Percentiles rank a stretch among this genome's conserved stretches.
Conservation (phyloP, 768 basidiomycete species). For the Hebeloma cylindrosporum region DNA sequence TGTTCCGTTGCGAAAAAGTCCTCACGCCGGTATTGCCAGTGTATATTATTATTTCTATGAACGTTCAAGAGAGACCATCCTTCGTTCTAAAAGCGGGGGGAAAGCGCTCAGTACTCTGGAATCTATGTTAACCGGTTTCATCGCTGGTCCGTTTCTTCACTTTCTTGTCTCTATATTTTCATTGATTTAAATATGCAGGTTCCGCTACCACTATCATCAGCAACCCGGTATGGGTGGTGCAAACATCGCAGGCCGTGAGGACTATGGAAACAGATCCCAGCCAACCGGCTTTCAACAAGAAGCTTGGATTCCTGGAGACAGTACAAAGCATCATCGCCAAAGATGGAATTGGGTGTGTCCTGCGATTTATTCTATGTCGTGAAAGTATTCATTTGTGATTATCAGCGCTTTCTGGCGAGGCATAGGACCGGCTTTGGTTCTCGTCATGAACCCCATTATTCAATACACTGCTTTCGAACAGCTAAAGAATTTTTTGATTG, state of each 20-base stretch:
- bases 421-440: constrained; percentile 87
- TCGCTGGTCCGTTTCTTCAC: constrained; percentile 69
- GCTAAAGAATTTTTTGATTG: constrained; percentile 80
- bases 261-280: constrained; percentile 43
- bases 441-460: constrained; percentile 94
- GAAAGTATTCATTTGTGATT: neutral
- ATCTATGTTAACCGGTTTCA: constrained; percentile 83
- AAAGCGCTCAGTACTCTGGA: constrained; percentile 83
- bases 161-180: neutral
- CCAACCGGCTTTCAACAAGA: constrained; percentile 37
- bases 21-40: constrained; percentile 36
- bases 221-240: constrained; percentile 97
- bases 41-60: constrained; percentile 95
- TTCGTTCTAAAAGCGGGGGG: constrained; percentile 49
- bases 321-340: constrained; percentile 67
- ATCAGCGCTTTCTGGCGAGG: constrained; percentile 86
- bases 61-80: constrained; percentile 56
- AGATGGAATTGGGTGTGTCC: constrained; percentile 56
- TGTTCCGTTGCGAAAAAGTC: neutral
- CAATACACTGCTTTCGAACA: constrained; percentile 96
- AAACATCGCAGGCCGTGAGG: constrained; percentile 82
- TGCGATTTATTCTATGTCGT: neutral
- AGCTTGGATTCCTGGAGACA: constrained; percentile 65
- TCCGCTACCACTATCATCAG: constrained; percentile 85
- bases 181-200: constrained; percentile 44